Conservation (phyloP, 2,329 filamentous ascomycete genomes). For the Pseudogymnoascus sp. region DNA sequence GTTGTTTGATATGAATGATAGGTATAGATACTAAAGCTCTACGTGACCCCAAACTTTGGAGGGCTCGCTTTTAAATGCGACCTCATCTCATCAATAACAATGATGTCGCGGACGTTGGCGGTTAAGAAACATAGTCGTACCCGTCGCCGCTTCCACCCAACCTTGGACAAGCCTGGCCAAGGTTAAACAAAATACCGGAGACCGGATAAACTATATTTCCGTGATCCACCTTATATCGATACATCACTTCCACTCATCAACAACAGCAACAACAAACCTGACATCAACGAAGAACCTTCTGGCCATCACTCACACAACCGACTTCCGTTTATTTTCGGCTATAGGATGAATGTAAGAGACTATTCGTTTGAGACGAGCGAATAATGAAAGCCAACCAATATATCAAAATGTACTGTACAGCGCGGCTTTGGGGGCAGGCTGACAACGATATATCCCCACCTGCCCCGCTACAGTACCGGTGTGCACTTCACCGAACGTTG, state of each 20-base stretch:
- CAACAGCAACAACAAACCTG: neutral
- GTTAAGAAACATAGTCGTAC: neutral
- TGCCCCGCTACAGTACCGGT: neutral
- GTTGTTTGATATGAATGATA: slow-evolving; percentile 7
- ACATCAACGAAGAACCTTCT: no score
- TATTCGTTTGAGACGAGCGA: neutral
- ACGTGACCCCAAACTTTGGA: slow-evolving; percentile 7
- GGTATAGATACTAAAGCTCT: neutral
- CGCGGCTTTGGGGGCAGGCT: neutral
- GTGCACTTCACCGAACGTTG: neutral
- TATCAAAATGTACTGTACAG: neutral
- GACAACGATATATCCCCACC: neutral
- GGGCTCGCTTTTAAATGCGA: neutral
- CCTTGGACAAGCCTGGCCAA: neutral
- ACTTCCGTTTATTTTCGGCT: neutral
- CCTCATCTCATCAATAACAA: slow-evolving; percentile 7
- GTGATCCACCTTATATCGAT: neutral
- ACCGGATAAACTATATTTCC: neutral
- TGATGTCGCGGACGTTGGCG: neutral
- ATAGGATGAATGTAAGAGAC: neutral
- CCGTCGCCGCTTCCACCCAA: neutral
- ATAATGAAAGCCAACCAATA: neutral
- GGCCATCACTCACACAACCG: neutral
- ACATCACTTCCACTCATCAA: neutral
- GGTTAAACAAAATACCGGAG: neutral